These are phyloP conservation scores for Venturia aucupariae DNA, from an alignment of 2,329 filamentous ascomycete genomes.

Conservation along the genomic window DNA sequence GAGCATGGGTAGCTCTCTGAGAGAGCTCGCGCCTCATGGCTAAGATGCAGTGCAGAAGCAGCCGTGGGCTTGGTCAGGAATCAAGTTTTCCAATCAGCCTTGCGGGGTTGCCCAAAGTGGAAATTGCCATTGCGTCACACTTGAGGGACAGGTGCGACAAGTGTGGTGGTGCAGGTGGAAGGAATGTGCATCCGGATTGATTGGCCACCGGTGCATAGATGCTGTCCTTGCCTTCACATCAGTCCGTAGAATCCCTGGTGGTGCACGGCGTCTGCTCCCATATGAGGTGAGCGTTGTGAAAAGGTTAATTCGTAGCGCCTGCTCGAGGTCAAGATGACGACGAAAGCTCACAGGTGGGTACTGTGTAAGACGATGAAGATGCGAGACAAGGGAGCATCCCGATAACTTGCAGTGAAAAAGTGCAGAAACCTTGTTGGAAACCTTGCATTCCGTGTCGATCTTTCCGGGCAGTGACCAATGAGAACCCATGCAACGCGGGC, in stretches of 20 bases:
- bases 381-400: not conserved
- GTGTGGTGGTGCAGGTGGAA: not conserved
- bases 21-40: conserved; percentile 12
- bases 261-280: not conserved
- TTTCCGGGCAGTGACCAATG: not conserved
- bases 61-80: not conserved
- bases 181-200: not conserved
- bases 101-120: not conserved
- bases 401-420: not conserved
- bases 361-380: not conserved
- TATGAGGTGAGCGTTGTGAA: not conserved
- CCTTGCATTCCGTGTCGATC: not conserved
- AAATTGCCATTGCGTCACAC: conserved; percentile 7
- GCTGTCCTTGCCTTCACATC: not conserved
- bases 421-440: not conserved
- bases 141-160: conserved; percentile 1
- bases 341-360: not conserved
- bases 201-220: not conserved
- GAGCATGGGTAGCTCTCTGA: conserved; percentile 3
- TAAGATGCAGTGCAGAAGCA: not conserved
- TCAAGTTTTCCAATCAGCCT: conserved; percentile 11
- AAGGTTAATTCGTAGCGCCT: not conserved
- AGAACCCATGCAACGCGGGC: not conserved
- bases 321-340: not conserved
- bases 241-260: not conserved